Base-by-base conservation (phyloP, 2,329 filamentous ascomycete genomes). In the Colletotrichum sp. region DNA sequence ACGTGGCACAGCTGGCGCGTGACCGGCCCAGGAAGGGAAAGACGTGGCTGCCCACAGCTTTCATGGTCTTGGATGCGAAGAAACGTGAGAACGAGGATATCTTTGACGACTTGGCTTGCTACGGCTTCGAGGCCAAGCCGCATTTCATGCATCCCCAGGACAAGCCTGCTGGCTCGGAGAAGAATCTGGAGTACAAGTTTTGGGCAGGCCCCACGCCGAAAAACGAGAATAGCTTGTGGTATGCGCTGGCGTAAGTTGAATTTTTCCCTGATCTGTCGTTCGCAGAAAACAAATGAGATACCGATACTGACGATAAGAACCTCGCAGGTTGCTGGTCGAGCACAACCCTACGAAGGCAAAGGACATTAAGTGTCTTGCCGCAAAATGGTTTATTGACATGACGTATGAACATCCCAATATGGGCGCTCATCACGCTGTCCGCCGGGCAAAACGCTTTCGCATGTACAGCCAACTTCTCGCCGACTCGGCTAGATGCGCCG, bases 401-500 rank as follows among this genome's bases (percentile, higher is more conserved):
- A 15, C 13, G 32, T 34, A 34, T 15, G 13, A 34, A 34, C 32
- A 34, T 34, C 32, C 32, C 32, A 34, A 34, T 34, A 34, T 1
- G 32, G 32, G 32, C 6, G 12, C 32, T 15, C 13, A 13, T 34
- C 32, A 34, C 6, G 32, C 32, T 34, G 12, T 34, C 32, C 34
- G 36, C 4, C 57, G 30, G 10, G 30, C 28, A 16, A 24, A n/a
- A 10, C 63, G 72, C 3, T 75, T 68, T 7, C 69, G 72, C 16
- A 75, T 75, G 69, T 75, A 75, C 21, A 39, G 30, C 21, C 69
- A 72, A 18, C 44, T 72, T 32, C 39, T 75, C 36, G 39, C 30
- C 28, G 26, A 55, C 18, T 75, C 69, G 4, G 30, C 4, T 4
- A n/a, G 13, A 5, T 32, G 21, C 7, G 52, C 36, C 8, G 60